These are phyloP conservation scores for Pleurozium schreberi DNA, from an alignment of 225 moss, liverwort and hornwort species.

Conservation along the genomic window DNA sequence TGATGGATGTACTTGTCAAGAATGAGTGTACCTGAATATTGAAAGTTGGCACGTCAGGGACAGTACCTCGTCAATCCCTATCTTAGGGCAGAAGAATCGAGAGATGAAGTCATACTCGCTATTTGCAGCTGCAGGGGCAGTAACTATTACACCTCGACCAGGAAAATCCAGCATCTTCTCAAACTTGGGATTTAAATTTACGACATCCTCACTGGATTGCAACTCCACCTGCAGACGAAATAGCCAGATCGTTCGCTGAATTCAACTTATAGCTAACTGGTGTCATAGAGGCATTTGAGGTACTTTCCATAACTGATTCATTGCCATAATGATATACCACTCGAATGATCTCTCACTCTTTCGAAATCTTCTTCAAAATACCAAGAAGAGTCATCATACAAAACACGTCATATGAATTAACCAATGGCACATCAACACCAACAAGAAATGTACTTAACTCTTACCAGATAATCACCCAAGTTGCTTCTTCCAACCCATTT, in stretches of 20 bases:
- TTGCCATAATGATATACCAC: background rate
- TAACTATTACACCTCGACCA: slow-evolving; percentile 68
- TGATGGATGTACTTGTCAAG: too few species aligned
- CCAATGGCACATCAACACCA: background rate
- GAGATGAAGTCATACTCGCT: slow-evolving; percentile 68
- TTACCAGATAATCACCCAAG: slow-evolving; percentile 79
- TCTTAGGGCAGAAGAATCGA: slow-evolving; percentile 70
- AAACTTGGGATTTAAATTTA: slow-evolving; percentile 36
- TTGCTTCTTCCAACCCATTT: slow-evolving; percentile 79
- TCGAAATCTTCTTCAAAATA: background rate
- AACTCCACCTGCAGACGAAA: slow-evolving; percentile 57
- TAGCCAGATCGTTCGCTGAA: background rate
- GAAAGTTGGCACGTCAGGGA: background rate
- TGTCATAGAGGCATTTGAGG: background rate
- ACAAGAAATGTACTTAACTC: background rate
- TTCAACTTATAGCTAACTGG: background rate
- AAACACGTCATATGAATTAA: background rate
- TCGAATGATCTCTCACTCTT: background rate
- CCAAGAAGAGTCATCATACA: background rate
- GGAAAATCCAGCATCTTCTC: slow-evolving; percentile 48
- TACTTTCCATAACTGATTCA: background rate
- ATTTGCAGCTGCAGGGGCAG: slow-evolving; percentile 49
- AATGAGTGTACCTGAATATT: too few species aligned
- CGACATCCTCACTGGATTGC: slow-evolving; percentile 48
- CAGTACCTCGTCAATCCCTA: slow-evolving; percentile 58